Evolutionary conservation across 805 yeast species (phyloP), one percentile per base, ranked within the genome.

Genomic region (Saccharomycopsis microspora): DNA sequence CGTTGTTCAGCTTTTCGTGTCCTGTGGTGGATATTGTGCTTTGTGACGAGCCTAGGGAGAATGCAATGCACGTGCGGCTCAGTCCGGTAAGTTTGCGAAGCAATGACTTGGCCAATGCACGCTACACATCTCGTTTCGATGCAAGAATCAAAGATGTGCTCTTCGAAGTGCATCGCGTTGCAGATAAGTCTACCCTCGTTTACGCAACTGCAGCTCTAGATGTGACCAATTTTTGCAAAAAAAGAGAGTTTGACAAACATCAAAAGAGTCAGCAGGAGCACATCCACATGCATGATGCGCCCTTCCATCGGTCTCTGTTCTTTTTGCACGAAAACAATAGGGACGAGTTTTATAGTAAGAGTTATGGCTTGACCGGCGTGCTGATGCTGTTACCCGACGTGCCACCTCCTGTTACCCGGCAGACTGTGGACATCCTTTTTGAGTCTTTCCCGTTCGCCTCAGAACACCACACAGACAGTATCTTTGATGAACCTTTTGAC

Each of bases 291-390:
- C 84, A 86, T 56, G 98, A 93, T 67, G 83, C 85, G 0, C 87
- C 96, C 0, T 87, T 78, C 53, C 93, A 86, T 55, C 65, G 98
- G 47, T 68, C 79, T 27, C 81, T 93, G 0, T 89, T 87, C 59
- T 61, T 90, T 32, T 60, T 90, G 5, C 72, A 74, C 3, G 71
- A 69, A 5, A 69, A 70, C 9, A 64, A 65, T 9, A 72, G 80
- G 46, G 73, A 71, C 43, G 60, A 64, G 0, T 56, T 56, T 0
- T 85, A 80, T 54, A 62, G 68, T n/a, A 67, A 68, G 4, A 67
- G 70, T 0, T 71, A 63, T 52, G 79, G 81, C 0, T 64, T 75
- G 4, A 72, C 83, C 5, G 61, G 68, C 27, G 80, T 88, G 0
- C 74, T 86, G 0, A 64, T 81, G 3, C 69, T 87, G 1, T 57